Conservation (phyloP, 2,329 filamentous ascomycete species). For the Capronia epimyces region DNA sequence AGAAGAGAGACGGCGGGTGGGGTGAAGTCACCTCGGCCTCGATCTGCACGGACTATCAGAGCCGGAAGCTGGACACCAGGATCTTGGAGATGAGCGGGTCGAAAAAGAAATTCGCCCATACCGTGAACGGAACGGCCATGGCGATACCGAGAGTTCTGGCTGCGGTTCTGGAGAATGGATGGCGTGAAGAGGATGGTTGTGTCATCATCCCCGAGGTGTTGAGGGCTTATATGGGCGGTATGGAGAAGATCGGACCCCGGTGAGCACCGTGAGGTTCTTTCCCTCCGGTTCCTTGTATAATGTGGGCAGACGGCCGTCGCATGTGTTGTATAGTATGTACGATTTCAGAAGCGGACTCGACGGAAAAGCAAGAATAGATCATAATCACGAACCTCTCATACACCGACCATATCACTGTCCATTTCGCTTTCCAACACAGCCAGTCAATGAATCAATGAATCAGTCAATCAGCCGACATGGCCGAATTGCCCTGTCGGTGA, state of each 20-base stretch:
- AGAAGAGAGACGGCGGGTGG: conserved; percentile 63
- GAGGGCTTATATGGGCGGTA: conserved; percentile 76
- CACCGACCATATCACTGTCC: too few species aligned
- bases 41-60: conserved; percentile 93
- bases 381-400: too few species aligned
- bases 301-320: too few species aligned
- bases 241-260: conserved; percentile 55
- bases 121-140: conserved; percentile 87
- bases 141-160: conserved; percentile 86
- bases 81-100: conserved; percentile 49
- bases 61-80: conserved; percentile 70
- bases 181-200: conserved; percentile 60
- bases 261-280: conserved; percentile 1
- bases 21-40: conserved; percentile 89
- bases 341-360: too few species aligned
- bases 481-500: too few species aligned
- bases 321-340: too few species aligned
- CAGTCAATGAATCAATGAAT: too few species aligned
- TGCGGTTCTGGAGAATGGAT: conserved; percentile 83
- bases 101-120: conserved; percentile 73
- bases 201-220: conserved; percentile 75
- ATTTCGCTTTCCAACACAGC: too few species aligned
- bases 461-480: too few species aligned
- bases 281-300: too few species aligned
- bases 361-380: too few species aligned